Base-by-base conservation (phyloP, 2,329 filamentous ascomycete genomes). In the Colletotrichum sublineola region DNA sequence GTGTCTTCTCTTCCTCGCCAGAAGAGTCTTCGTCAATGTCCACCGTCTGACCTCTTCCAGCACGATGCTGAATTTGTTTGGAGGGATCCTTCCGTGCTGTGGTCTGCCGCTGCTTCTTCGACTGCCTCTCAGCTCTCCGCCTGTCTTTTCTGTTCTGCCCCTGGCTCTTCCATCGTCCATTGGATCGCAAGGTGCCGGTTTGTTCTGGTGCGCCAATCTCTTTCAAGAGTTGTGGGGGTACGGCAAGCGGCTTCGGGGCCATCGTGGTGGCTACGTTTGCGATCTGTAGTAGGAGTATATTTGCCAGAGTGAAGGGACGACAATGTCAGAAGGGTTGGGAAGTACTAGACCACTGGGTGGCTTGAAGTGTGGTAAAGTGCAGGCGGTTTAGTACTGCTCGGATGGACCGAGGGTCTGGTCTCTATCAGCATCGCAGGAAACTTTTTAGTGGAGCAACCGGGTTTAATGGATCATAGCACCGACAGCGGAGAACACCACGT, bases 91-190 rank as follows among this genome's bases (percentile, higher is more conserved):
- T 52, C 12, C 53, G 38, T 76, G 9, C 72, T 67, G 18, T 73
- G 50, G 38, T 46, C 24, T 73, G 68, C 1, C 84, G 83, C 38
- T 80, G 77, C 79, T 89, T 92, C 80, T 90, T 93, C 76, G 89
- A 85, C 31, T 85, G 82, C 67, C 93, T 87, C 76, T 93, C 89
- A 20, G 87, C 87, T 78, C 91, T 94, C 68, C 93, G 88, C 71
- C 89, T 87, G 66, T 93, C 90, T 82, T 93, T 93, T 75, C 92
- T 86, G 53, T 74, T 71, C n/a, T 68, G 71, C 3, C 61, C 71
- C 36, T 75, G 74, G 31, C 67, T 73, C 48, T 71, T 74, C 73
- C 73, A 74, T 33, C 73, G 66, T 31, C 66, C 58, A 18, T 62
- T 73, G 53, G 40, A 62, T 29, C 63, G 38, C 14, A 71, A 63